Evolutionary conservation across 164 flowering plant genomes (phyloP).

Genomic region (Vitis amurensis): DNA sequence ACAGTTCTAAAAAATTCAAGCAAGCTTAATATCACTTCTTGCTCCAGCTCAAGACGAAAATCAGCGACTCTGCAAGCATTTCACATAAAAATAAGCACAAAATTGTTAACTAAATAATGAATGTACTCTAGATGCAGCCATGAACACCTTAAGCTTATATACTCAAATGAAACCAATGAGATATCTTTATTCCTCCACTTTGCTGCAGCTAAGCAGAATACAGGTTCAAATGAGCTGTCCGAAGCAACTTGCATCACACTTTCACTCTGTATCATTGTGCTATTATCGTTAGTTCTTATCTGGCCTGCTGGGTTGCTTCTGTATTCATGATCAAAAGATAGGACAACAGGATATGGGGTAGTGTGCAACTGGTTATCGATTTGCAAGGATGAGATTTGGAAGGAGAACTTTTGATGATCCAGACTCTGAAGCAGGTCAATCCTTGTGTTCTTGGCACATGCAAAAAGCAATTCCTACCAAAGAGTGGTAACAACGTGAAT

Average conservation of each 20-base stretch:
- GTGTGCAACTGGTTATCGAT: constrained; percentile 78
- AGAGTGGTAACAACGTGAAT: not conserved
- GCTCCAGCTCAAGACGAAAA: constrained; percentile 80
- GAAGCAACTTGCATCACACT: constrained; percentile 22
- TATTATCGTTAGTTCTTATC: constrained; percentile 36
- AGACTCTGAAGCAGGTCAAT: constrained; percentile 66
- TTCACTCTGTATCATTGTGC: constrained; percentile 26
- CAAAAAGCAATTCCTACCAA: constrained; percentile 83
- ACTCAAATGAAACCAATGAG: constrained; percentile 73
- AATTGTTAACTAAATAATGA: not conserved
- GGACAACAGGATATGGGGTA: constrained; percentile 79
- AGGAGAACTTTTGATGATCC: constrained; percentile 70
- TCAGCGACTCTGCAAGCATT: constrained; percentile 73
- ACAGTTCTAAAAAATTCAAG: constrained; percentile 52
- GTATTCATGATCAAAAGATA: constrained; percentile 63
- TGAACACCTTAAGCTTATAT: constrained; percentile 68
- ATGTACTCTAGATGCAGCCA: constrained; percentile 2
- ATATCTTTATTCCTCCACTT: constrained; percentile 83
- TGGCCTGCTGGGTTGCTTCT: constrained; percentile 30
- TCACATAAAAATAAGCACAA: constrained; percentile 7
- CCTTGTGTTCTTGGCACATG: constrained; percentile 57
- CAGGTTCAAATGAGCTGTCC: constrained; percentile 56
- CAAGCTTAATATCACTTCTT: constrained; percentile 65
- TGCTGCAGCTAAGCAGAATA: constrained; percentile 49
- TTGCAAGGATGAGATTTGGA: constrained; percentile 70